Evolutionary conservation across 805 yeast genomes (phyloP).

Genomic region (Yamadazyma scolyti): DNA sequence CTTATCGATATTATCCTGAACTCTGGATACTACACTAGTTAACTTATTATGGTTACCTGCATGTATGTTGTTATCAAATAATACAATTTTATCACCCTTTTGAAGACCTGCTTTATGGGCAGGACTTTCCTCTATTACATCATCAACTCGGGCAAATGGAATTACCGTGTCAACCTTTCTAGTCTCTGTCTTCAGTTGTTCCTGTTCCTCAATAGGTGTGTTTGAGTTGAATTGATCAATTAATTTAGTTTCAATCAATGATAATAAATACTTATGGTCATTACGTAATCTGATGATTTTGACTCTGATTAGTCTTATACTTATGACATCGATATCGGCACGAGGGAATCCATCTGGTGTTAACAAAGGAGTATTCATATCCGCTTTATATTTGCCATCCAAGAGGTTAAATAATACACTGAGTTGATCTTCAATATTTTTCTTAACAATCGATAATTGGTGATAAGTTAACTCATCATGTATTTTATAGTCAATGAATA

Average conservation of each 20-base stretch:
- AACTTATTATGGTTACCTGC: constrained; percentile 55
- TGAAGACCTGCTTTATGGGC: constrained; percentile 51
- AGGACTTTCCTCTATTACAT: constrained; percentile 54
- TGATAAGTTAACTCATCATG: constrained; percentile 11
- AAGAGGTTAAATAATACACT: constrained; percentile 39
- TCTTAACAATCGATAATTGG: constrained; percentile 10
- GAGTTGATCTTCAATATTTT: constrained; percentile 23
- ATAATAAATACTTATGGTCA: constrained; percentile 54
- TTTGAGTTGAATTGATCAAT: constrained; percentile 33
- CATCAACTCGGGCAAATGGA: constrained; percentile 56
- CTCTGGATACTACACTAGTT: constrained; percentile 39
- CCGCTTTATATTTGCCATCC: constrained; percentile 40
- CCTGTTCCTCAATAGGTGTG: background rate
- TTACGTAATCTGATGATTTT: constrained; percentile 66
- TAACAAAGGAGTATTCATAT: constrained; percentile 63
- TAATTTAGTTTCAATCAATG: constrained; percentile 45
- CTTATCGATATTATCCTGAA: constrained; percentile 32
- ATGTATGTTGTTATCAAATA: constrained; percentile 48
- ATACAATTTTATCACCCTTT: constrained; percentile 50
- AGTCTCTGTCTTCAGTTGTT: background rate
- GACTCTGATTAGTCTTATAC: constrained; percentile 57
- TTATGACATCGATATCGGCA: constrained; percentile 72
- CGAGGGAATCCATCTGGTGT: constrained; percentile 84
- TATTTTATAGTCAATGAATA: constrained; percentile 6
- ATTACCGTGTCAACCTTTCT: constrained; percentile 10